Evolutionary conservation across 768 basidiomycete genomes (phyloP).

Genomic region (Tylopilus rubrobrunneus): DNA sequence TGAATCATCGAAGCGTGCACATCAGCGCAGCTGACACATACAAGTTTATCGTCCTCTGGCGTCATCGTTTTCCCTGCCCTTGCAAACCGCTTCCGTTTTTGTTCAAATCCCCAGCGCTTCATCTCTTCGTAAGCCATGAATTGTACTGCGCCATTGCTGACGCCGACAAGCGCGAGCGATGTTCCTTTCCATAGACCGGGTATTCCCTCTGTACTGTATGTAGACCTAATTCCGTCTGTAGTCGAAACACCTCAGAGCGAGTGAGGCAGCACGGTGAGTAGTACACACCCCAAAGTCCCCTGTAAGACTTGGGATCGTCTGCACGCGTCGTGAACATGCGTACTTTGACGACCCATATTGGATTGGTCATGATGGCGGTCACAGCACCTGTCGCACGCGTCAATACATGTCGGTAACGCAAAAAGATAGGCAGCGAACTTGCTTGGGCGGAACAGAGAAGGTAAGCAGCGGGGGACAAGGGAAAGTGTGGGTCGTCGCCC

Average conservation of each 20-base stretch:
- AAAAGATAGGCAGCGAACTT: conserved; percentile 59
- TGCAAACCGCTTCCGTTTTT: conserved; percentile 61
- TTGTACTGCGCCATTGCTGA: conserved; percentile 91
- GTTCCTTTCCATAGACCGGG: conserved; percentile 86
- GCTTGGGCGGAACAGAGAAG: conserved; percentile 92
- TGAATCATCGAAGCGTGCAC: neutral
- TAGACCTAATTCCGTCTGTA: conserved; percentile 67
- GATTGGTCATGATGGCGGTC: conserved; percentile 94
- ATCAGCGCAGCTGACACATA: conserved; percentile 36
- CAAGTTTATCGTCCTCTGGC: conserved; percentile 79
- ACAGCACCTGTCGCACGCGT: conserved; percentile 62
- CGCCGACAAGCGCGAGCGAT: conserved; percentile 82
- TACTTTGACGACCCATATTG: conserved; percentile 96
- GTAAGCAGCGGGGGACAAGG: conserved; percentile 74
- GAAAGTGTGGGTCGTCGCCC: conserved; percentile 58
- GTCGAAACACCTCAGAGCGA: neutral
- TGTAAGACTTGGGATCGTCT: conserved; percentile 69
- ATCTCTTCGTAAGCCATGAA: conserved; percentile 97
- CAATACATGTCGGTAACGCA: conserved; percentile 10
- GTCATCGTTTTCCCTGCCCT: conserved; percentile 62
- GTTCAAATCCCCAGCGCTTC: conserved; percentile 85
- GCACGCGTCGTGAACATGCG: conserved; percentile 87
- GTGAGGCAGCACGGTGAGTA: neutral
- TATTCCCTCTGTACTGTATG: conserved; percentile 71
- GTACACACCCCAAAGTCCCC: conserved; percentile 65